Base-by-base conservation (phyloP, 768 basidiomycete species). In the Psilocybe azurescens region DNA sequence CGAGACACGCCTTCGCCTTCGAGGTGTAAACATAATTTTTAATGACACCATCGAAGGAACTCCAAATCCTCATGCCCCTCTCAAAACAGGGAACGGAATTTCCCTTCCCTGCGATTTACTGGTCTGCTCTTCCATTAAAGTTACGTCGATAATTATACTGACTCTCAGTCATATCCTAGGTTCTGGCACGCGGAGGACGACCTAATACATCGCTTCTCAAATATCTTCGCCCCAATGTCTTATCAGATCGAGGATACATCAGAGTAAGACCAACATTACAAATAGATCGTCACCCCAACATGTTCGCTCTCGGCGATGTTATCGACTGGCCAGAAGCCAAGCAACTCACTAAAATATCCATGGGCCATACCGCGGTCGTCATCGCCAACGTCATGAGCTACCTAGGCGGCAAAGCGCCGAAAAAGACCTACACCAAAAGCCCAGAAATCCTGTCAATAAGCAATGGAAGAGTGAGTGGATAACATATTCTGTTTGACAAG, bases 261-360 rank as follows among this genome's bases (percentile, higher is more conserved):
- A 84, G 83, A 65, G 80, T 90, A 16, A 69, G 72, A 24, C 78
- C 84, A 1, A 88, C 85, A 2, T 78, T 91, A 39, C 87, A 89
- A 67, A 67, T 91, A 1, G 67, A 67, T 8, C 72, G 72, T 0
- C 73, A 87, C 69, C 73, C 83, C 0, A 78, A 78, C 61, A 81
- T 91, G 13, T 90, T 87, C 60, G 90, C 89, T 0, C 77, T 76
- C 1, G 89, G 90, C 2, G 90, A 91, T 66, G 79, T 88, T 63
- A 81, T 86, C 64, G 86, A 89, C 50, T 85, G 83, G 77, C 60
- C 73, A 0, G 90, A 90, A 70, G 84, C 89, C 67, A 89, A 89
- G 67, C 87, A 80, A 49, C 63, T 75, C n/a, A 66, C 65, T 18
- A 89, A 89, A 67, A 77, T 77, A 2, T 62, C 54, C 1, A 50